A percentile compares a stretch with the other conserved stretches of the same genome.
Evolutionary conservation across 2,329 filamentous ascomycete genomes (phyloP).

Genomic region (Paramyrothecium sp.): DNA sequence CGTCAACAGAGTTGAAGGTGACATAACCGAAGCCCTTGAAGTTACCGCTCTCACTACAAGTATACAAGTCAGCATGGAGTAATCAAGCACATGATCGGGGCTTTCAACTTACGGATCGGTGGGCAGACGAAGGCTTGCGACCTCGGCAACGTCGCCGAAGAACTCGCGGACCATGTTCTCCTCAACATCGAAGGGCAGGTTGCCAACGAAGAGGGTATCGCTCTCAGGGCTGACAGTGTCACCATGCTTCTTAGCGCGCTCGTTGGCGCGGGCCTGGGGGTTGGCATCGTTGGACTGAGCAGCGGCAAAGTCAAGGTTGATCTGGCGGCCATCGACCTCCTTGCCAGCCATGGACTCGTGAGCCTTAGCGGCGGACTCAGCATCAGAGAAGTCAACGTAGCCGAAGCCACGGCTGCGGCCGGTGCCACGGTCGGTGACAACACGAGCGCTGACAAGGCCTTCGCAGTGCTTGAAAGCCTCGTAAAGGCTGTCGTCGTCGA

Average conservation of each 20-base stretch:
- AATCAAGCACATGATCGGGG: not conserved
- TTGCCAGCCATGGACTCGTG: constrained; percentile 71
- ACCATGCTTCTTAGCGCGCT: constrained; percentile 69
- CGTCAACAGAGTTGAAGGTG: constrained; percentile 76
- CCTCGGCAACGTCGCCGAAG: constrained; percentile 69
- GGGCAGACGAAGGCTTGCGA: constrained; percentile 81
- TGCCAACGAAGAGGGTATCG: constrained; percentile 88
- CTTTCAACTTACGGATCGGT: constrained; percentile 70
- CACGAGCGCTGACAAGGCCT: constrained; percentile 69
- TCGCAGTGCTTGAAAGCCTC: constrained; percentile 80
- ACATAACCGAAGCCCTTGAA: constrained; percentile 95
- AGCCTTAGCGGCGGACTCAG: constrained; percentile 68
- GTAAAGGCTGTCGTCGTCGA: constrained; percentile 79
- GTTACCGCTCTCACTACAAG: constrained; percentile 67
- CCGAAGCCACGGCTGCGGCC: constrained; percentile 90
- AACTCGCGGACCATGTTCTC: constrained; percentile 73
- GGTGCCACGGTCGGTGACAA: constrained; percentile 79
- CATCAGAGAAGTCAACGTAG: constrained; percentile 80
- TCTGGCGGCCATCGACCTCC: constrained; percentile 70
- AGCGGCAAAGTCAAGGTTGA: constrained; percentile 79
- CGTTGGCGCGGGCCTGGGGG: constrained; percentile 55
- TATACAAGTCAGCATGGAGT: constrained; percentile 10
- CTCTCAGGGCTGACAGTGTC: constrained; percentile 77
- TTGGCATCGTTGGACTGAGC: constrained; percentile 57
- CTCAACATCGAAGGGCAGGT: constrained; percentile 80